phyloP scores from a whole-genome alignment of 306 rosid species.

The Rosa persica region DNA sequence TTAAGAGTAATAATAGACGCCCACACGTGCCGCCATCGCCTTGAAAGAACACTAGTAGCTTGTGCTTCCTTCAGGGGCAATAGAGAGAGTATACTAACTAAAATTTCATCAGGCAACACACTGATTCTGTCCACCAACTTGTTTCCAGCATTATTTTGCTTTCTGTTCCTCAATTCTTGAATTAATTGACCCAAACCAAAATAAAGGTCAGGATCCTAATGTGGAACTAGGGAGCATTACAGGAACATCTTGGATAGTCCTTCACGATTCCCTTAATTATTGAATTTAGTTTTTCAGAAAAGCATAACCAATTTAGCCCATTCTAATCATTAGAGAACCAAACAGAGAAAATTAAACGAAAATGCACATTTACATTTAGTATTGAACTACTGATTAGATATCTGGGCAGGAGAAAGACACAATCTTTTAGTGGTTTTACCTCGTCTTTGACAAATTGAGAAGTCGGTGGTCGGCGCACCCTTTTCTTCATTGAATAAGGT shows the following conservation, averaged over 20 bases:
- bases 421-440: background rate
- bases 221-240: too few relatives aligned
- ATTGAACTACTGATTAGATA: background rate
- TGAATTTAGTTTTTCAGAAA: background rate
- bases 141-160: background rate
- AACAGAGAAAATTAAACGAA: background rate
- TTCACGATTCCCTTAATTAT: background rate
- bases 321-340: background rate
- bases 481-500: background rate
- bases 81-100: background rate
- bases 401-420: background rate
- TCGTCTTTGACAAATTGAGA: background rate
- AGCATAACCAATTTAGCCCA: background rate
- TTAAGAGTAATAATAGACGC: background rate
- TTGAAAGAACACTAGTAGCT: conserved; percentile 2
- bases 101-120: background rate
- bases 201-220: too few relatives aligned
- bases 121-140: background rate
- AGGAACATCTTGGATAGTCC: too few relatives aligned
- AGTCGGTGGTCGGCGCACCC: background rate
- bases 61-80: background rate
- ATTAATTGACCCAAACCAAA: background rate
- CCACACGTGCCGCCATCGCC: background rate
- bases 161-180: background rate
- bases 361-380: too few relatives aligned